phyloP scores from a whole-genome alignment of 306 rosid genomes.

The Clitoria ternatea region DNA sequence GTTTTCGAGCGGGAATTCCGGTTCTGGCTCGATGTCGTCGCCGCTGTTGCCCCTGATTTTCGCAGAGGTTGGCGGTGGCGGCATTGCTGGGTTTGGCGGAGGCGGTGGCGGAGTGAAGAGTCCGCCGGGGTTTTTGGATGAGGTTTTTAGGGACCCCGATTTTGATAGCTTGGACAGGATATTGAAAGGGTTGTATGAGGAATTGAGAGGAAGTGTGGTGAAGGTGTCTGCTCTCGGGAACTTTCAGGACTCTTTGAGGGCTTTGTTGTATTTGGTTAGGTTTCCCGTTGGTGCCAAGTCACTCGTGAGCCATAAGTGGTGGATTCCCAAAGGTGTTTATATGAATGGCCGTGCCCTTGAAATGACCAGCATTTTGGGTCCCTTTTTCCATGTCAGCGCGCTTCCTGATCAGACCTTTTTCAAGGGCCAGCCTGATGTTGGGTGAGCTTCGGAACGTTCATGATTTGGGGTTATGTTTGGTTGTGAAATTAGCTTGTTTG shows the following conservation, averaged over 20 bases:
- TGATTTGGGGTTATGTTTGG: not conserved
- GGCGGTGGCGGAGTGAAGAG: conserved; percentile 46
- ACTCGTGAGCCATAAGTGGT: conserved; percentile 79
- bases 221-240: conserved; percentile 92
- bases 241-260: conserved; percentile 79
- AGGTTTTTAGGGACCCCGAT: conserved; percentile 75
- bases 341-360: conserved; percentile 98
- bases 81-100: conserved; percentile 45
- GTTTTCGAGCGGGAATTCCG: conserved; percentile 36
- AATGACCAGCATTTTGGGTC: conserved; percentile 93
- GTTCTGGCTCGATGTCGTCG: conserved; percentile 15
- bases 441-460: conserved; percentile 60
- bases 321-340: conserved; percentile 84
- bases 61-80: conserved; percentile 54
- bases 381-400: conserved; percentile 90
- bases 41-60: conserved; percentile 69
- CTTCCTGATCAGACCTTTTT: conserved; percentile 75
- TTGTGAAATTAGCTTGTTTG: not conserved
- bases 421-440: conserved; percentile 90
- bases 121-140: conserved; percentile 92
- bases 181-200: conserved; percentile 77
- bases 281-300: conserved; percentile 83
- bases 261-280: conserved; percentile 69
- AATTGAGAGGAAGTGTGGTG: conserved; percentile 76
- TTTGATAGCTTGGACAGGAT: conserved; percentile 74